Percentiles rank a stretch among this genome's conserved stretches.
Evolutionary conservation across 306 rosid genomes (phyloP).

Genomic region (Castanopsis chinensis): DNA sequence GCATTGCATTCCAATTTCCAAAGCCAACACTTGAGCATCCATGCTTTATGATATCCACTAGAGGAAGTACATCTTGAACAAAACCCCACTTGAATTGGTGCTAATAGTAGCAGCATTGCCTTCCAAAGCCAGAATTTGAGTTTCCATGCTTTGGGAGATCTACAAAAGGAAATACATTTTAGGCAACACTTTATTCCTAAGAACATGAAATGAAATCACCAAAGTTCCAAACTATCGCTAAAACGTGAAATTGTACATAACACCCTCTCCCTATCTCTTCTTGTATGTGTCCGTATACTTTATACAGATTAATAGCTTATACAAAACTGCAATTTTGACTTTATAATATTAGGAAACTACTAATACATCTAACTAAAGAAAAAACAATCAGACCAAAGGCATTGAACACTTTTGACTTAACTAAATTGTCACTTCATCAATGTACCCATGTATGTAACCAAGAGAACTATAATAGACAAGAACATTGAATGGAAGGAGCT

Average conservation of each 20-base stretch:
- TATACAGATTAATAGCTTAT: not conserved
- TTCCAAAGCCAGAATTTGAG: too few relatives aligned
- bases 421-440: not conserved
- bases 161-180: too few relatives aligned
- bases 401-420: not conserved
- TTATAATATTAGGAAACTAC: not conserved
- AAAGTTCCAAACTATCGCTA: not conserved
- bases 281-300: not conserved
- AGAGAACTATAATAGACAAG: not conserved
- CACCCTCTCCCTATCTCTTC: not conserved
- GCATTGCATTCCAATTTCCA: too few relatives aligned
- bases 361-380: not conserved
- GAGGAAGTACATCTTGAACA: too few relatives aligned
- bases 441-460: not conserved
- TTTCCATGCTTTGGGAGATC: too few relatives aligned
- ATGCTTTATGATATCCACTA: too few relatives aligned
- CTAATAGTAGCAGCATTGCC: too few relatives aligned
- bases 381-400: not conserved
- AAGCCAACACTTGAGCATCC: too few relatives aligned
- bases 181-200: not conserved
- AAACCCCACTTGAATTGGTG: too few relatives aligned
- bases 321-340: not conserved
- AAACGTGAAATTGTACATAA: not conserved
- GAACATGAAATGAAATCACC: not conserved
- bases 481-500: conserved; percentile 14